Base-by-base conservation (phyloP, 768 basidiomycete species). In the Suillus alpinus region DNA sequence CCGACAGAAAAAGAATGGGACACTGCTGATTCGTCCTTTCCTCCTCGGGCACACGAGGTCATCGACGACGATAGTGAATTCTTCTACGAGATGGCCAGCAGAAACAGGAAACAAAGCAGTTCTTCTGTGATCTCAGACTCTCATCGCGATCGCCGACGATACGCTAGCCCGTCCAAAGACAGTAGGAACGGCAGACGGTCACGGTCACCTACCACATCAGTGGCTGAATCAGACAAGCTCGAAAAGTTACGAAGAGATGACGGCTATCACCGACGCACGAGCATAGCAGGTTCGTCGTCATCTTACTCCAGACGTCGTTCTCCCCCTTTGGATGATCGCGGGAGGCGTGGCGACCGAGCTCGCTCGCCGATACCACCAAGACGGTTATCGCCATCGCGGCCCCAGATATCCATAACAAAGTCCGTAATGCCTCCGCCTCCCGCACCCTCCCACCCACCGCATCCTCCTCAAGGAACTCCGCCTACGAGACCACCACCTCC, bases 1-100 rank as follows among this genome's bases (percentile, higher is more conserved):
- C 77, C 77, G 6, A 64, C 65, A 57, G 70, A 76, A 32, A 69
- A 71, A 2, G 63, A 63, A 16, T 78, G 77, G 77, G 47, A 57
- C 56, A 40, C 53, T n/a, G 77, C 77, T 1, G 53, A 56, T 3
- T 31, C 61, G 52, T 74, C 73, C 50, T 9, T 32, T 31, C 73
- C 73, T 39, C 75, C 73, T 12, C 67, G 18, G 49, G 32, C 2
- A 20, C 64, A 66, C 1, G 0, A 26, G 4, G 65, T 75, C 29
- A 32, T 14, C 10, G 74, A 74, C 63, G 57, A 58, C 2, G 64
- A 70, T 23, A 52, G 56, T 2, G 62, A 71, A 0, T 74, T 68
- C 37, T 64, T 55, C 58, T 74, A 74, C 62, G 55, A 37, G 29
- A 57, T 65, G 36, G 1, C 37, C 13, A 29, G n/a, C 37, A 26